Percentiles rank a stretch among this genome's conserved stretches.
These are phyloP conservation scores for Daldinia loculata DNA, from an alignment of 495 filamentous ascomycete species.

Conservation along the genomic window DNA sequence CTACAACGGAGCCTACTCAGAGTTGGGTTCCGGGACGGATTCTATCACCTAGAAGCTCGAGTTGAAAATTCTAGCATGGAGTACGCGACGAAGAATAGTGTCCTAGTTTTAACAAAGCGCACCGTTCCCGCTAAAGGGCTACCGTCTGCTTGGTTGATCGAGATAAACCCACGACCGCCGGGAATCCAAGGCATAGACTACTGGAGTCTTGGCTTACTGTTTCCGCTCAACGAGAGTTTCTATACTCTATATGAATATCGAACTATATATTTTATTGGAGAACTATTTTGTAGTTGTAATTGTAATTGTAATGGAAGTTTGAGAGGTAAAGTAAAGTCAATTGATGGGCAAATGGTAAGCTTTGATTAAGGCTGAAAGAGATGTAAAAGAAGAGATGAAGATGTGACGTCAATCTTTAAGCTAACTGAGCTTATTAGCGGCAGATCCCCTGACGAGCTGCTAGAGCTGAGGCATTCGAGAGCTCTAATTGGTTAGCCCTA, in stretches of 20 bases:
- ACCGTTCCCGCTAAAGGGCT: neutral
- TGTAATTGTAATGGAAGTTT: neutral
- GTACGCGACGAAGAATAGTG: neutral
- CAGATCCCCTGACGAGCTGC: neutral
- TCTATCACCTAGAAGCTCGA: constrained; percentile 2
- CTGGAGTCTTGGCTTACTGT: neutral
- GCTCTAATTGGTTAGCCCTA: constrained; percentile 33
- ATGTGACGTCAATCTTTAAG: constrained; percentile 1
- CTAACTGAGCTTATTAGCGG: neutral
- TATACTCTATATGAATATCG: neutral
- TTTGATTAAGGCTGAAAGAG: neutral
- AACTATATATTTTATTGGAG: neutral
- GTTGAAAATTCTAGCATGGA: constrained; percentile 3
- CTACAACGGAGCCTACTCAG: neutral
- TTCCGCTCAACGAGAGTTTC: neutral
- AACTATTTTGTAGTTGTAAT: neutral
- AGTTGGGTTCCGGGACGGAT: neutral
- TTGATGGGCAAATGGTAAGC: neutral
- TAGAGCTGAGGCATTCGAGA: constrained; percentile 6
- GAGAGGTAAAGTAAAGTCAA: neutral
- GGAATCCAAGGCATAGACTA: constrained; percentile 1
- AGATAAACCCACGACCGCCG: neutral
- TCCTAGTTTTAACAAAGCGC: neutral
- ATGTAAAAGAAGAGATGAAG: neutral
- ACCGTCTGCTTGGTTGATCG: neutral